These are phyloP conservation scores for Xylariaceae sp. DNA, from an alignment of 2,329 filamentous ascomycete species.

Conservation along the genomic window DNA sequence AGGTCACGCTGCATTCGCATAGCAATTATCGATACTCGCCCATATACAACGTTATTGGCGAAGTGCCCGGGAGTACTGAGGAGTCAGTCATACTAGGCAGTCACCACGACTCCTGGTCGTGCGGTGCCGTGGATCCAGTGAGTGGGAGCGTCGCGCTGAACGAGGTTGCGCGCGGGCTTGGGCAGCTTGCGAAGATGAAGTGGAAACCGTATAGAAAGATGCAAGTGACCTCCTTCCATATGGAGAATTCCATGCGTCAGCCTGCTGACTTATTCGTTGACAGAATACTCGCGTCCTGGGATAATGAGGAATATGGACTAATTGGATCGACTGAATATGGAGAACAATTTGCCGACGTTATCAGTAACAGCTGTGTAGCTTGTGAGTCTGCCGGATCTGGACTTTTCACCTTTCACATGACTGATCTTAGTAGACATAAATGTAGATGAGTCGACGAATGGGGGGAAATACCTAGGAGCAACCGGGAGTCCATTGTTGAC, in stretches of 20 bases:
- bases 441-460: conserved; percentile 59
- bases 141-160: conserved; percentile 66
- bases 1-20: conserved; percentile 55
- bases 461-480: conserved; percentile 49
- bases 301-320: conserved; percentile 66
- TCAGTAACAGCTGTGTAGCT: conserved; percentile 57
- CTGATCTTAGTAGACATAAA: conserved; percentile 43
- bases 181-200: conserved; percentile 55
- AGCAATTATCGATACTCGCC: conserved; percentile 11
- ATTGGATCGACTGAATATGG: conserved; percentile 74
- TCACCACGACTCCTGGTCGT: conserved; percentile 71
- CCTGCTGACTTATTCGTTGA: neutral
- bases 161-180: conserved; percentile 64
- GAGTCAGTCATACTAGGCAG: conserved; percentile 69
- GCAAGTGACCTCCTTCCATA: conserved; percentile 1
- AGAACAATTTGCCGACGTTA: conserved; percentile 66
- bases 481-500: conserved; percentile 58
- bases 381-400: conserved; percentile 35
- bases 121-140: conserved; percentile 68
- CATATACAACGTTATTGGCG: conserved; percentile 59
- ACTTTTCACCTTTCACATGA: neutral
- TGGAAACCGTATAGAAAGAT: conserved; percentile 54
- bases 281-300: conserved; percentile 63
- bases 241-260: neutral
- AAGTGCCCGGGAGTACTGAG: conserved; percentile 66